phyloP scores from a whole-genome alignment of 495 filamentous ascomycete genomes.

The Neurospora sp. region DNA sequence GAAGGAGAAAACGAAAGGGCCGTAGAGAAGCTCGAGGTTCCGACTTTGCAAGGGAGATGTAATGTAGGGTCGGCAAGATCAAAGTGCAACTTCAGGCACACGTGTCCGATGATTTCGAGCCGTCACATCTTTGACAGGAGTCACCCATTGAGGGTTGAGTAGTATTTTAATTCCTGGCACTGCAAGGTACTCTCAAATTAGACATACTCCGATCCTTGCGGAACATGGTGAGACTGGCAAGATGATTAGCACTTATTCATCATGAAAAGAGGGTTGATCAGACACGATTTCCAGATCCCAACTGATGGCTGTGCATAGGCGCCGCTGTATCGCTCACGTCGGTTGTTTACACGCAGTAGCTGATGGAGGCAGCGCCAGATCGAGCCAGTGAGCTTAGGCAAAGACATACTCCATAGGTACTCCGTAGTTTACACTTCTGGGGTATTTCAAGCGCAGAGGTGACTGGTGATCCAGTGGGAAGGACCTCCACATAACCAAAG shows the following conservation, averaged over 20 bases:
- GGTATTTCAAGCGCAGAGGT: not conserved
- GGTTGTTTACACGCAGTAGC: not conserved
- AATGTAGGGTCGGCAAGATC: not conserved
- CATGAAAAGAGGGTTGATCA: not conserved
- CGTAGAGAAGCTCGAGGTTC: not conserved
- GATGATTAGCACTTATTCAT: not conserved
- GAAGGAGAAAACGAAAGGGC: not conserved
- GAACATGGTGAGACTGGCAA: not conserved
- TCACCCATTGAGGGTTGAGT: not conserved
- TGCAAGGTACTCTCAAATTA: not conserved
- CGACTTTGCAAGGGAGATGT: not conserved
- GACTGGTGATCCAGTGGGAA: not conserved
- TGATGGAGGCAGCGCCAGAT: not conserved
- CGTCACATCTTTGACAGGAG: not conserved
- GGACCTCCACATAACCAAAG: not conserved
- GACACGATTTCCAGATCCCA: not conserved
- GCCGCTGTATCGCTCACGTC: not conserved
- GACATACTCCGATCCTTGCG: not conserved
- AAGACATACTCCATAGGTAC: not conserved
- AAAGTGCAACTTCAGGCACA: not conserved
- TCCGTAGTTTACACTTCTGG: not conserved
- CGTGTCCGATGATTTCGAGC: not conserved
- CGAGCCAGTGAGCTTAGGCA: not conserved
- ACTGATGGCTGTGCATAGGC: not conserved
- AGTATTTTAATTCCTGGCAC: not conserved